Conservation (phyloP, 2,329 filamentous ascomycete species). For the Fusarium tanahbumbuense region DNA sequence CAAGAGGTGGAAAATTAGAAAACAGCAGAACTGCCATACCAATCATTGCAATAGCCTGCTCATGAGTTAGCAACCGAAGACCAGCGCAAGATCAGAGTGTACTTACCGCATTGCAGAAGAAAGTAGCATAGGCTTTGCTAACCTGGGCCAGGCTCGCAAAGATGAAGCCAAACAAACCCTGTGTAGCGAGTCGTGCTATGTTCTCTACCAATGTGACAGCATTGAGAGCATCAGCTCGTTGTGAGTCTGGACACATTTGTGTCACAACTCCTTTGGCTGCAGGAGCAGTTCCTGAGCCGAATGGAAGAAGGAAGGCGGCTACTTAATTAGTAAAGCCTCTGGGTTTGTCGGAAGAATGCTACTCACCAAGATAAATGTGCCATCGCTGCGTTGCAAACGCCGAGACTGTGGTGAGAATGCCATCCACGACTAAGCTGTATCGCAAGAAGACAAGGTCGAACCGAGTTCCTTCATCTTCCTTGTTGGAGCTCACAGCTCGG, state of each 20-base stretch:
- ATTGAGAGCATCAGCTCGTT: constrained; percentile 74
- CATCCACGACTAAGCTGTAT: constrained; percentile 74
- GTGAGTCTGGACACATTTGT: constrained; percentile 72
- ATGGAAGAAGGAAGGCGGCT: constrained; percentile 72
- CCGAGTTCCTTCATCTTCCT: constrained; percentile 60
- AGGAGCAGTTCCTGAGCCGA: constrained; percentile 75
- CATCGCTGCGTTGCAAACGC: constrained; percentile 71
- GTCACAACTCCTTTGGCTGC: constrained; percentile 80
- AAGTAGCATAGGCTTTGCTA: constrained; percentile 71
- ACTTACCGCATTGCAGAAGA: constrained; percentile 73
- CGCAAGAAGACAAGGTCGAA: constrained; percentile 77
- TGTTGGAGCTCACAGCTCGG: constrained; percentile 40
- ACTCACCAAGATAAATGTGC: constrained; percentile 73
- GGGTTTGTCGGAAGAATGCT: fast-evolving
- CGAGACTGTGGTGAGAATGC: constrained; percentile 70
- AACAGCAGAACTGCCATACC: constrained; percentile 56
- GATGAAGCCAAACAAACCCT: constrained; percentile 73
- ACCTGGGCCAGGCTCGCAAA: constrained; percentile 72
- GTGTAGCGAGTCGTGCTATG: constrained; percentile 71
- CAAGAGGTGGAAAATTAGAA: constrained; percentile 57
- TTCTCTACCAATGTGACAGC: constrained; percentile 78
- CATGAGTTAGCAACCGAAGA: constrained; percentile 13
- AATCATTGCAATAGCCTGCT: constrained; percentile 62
- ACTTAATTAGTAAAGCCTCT: fast-evolving
- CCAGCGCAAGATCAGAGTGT: fast-evolving